Evolutionary conservation across 441 rosid genomes (phyloP), one percentile per base, ranked within the genome.

Genomic region (Rhodomyrtus psidioides): DNA sequence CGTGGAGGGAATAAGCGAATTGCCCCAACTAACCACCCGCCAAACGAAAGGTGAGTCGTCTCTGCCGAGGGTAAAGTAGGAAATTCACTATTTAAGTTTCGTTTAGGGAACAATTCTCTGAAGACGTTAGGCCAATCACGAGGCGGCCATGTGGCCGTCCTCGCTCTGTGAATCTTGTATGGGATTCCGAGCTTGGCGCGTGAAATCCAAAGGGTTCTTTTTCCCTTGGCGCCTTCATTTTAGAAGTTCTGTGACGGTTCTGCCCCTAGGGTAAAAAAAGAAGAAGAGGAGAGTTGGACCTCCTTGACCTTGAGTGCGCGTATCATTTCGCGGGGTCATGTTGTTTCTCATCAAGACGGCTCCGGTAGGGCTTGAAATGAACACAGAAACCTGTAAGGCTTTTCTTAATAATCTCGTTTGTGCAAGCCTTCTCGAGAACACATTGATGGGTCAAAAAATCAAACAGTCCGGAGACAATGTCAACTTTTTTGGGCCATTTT

Each of bases 1-100:
- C 90, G 83, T 91, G 97, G 95, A 95, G 93, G 95, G 95, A 94
- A 86, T 92, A 91, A 89, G 44, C 23, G 58, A n/a, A 21, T 85
- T 53, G 15, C 83, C 79, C 83, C 42, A 46, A 88, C 93, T 89
- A 88, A 87, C 86, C 92, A 27, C 86, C 89, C 89, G 92, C 92
- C 92, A 74, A 85, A 56, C 14, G 26, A 70, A 85, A 93, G 95
- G 96, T 92, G 82, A 55, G 39, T 39, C 46, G 79, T 70, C 79
- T 70, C 39, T 74, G 57, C 42, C 5, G 42, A 75, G 92, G 93
- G 54, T 81, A 85, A 76, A 70, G 51, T 9, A 27, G 89, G 75
- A 84, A 84, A 58, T 84, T 56, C 53, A 16, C 1, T n/a, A 27
- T 21, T 1, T 19, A 49, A 15, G 53, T 39, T 54, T 79, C 39